Conservation (phyloP, 208 protist genomes). For the Trypanosoma mega region DNA sequence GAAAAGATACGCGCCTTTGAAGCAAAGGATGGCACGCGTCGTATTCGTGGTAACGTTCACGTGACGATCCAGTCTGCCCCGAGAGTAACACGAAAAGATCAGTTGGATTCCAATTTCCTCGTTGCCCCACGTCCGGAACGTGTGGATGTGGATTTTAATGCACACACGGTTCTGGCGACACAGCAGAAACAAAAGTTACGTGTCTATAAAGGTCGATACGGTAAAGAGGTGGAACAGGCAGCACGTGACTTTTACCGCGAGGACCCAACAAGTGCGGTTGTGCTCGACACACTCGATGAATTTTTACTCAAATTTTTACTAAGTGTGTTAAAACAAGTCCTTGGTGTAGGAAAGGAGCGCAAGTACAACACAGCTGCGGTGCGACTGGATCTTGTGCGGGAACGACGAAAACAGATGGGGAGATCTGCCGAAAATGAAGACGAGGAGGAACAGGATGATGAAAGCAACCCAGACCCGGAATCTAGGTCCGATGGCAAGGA, state of each 20-base stretch:
- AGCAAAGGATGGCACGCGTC: conserved; percentile 83
- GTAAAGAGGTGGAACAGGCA: conserved; percentile 70
- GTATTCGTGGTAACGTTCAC: conserved; percentile 80
- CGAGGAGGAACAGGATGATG: conserved; percentile 13
- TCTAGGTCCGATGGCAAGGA: conserved; percentile 11
- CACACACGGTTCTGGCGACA: conserved; percentile 81
- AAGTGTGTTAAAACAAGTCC: conserved; percentile 81
- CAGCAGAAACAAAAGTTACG: conserved; percentile 91
- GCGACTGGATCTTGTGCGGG: conserved; percentile 80
- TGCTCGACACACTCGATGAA: conserved; percentile 90
- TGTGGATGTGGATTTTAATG: conserved; percentile 85
- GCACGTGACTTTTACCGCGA: conserved; percentile 87
- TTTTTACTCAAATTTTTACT: conserved; percentile 85
- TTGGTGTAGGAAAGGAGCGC: conserved; percentile 84
- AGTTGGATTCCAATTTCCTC: conserved; percentile 73
- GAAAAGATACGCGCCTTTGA: conserved; percentile 84
- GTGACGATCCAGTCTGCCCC: conserved; percentile 56
- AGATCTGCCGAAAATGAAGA: too few relatives aligned
- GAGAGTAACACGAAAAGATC: conserved; percentile 47
- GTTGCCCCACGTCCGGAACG: conserved; percentile 74
- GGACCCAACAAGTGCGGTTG: conserved; percentile 75
- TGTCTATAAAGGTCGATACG: conserved; percentile 81
- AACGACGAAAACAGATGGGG: conserved; percentile 17
- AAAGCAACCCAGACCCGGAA: conserved; percentile 21
- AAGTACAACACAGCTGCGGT: conserved; percentile 58